These are phyloP conservation scores for Neocucurbitaria cava DNA, from an alignment of 2,329 filamentous ascomycete species.

Conservation along the genomic window DNA sequence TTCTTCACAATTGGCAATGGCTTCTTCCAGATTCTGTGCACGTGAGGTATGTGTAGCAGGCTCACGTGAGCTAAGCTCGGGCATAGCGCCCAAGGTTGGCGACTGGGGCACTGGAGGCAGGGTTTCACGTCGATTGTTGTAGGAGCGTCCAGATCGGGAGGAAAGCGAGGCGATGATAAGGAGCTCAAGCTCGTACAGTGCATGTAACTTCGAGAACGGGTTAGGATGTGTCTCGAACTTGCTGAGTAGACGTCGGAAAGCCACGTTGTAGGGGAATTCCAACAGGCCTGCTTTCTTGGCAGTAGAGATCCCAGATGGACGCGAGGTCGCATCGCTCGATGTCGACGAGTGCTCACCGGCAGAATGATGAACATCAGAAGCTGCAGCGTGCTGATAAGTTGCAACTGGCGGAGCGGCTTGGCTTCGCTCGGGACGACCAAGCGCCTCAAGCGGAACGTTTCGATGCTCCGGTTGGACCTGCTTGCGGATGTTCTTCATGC, in stretches of 20 bases:
- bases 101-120: conserved; percentile 53
- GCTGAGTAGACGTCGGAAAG: conserved; percentile 79
- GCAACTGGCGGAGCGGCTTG: conserved; percentile 51
- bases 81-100: conserved; percentile 53
- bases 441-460: conserved; percentile 51
- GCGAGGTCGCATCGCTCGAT: conserved; percentile 54
- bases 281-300: conserved; percentile 53
- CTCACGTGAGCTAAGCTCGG: conserved; percentile 54
- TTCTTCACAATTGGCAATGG: conserved; percentile 74
- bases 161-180: conserved; percentile 79
- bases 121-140: conserved; percentile 49
- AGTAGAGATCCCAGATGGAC: conserved; percentile 49
- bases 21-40: conserved; percentile 65
- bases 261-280: conserved; percentile 80
- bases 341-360: conserved; percentile 55
- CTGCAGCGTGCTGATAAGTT: conserved; percentile 51
- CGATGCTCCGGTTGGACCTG: conserved; percentile 43
- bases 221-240: conserved; percentile 91
- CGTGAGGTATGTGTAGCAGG: conserved; percentile 51
- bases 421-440: conserved; percentile 51
- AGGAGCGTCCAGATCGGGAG: conserved; percentile 58
- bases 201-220: conserved; percentile 83
- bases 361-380: conserved; percentile 49
- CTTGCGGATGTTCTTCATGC: conserved; percentile 67
- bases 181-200: conserved; percentile 81